phyloP scores from a whole-genome alignment of 2,329 filamentous ascomycete genomes.

The Pleomassaria siparia region DNA sequence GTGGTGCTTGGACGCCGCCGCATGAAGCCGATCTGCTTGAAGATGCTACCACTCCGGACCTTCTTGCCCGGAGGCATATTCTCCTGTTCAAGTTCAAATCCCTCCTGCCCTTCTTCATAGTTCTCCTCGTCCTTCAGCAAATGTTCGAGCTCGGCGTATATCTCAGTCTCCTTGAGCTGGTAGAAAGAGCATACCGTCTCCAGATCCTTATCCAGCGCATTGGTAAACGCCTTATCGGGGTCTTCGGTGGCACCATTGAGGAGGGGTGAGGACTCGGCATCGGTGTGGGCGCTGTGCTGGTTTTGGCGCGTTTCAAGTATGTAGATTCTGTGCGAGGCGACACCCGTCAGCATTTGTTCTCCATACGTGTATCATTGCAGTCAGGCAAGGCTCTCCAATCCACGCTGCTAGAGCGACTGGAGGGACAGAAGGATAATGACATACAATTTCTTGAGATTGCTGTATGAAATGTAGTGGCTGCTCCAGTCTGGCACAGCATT shows the following conservation, averaged over 20 bases:
- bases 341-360: conserved; percentile 22
- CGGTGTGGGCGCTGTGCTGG: conserved; percentile 58
- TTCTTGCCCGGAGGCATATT: conserved; percentile 42
- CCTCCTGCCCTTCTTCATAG: conserved; percentile 61
- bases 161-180: conserved; percentile 82
- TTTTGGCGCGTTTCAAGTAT: conserved; percentile 84
- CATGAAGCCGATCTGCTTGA: conserved; percentile 53
- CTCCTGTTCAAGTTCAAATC: conserved; percentile 38
- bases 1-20: conserved; percentile 49
- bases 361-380: not conserved
- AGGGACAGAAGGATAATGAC: too few relatives aligned
- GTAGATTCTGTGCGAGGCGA: conserved; percentile 69
- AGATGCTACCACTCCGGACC: conserved; percentile 54
- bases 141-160: conserved; percentile 76
- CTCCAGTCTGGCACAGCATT: conserved; percentile 99
- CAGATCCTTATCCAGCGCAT: conserved; percentile 81
- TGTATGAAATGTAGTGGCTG: conserved; percentile 96
- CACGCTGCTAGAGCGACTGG: not conserved
- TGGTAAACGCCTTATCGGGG: conserved; percentile 78
- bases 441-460: conserved; percentile 97
- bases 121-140: conserved; percentile 73
- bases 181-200: conserved; percentile 96
- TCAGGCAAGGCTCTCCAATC: not conserved
- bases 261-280: conserved; percentile 83
- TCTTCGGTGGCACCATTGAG: conserved; percentile 66